Evolutionary conservation across 1,284 basidiomycete species (phyloP), one percentile per base, ranked within the genome.

Genomic region (Hypsizygus ulmarius): DNA sequence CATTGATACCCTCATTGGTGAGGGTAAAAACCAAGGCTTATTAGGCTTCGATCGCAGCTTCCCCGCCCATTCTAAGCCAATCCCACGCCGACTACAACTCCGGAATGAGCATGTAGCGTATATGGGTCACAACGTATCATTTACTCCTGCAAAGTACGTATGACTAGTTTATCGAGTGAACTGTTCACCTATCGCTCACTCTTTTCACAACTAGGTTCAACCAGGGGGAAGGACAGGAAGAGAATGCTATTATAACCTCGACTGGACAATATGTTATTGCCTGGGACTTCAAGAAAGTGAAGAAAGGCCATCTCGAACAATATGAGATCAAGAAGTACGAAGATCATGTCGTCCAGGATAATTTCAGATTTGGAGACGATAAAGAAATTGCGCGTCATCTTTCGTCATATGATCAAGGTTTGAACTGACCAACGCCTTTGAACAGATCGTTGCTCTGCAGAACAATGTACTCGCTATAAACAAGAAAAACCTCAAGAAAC

Each of bases 241-340:
- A 99, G 73, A 96, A 93, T 63, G 92, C 92, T 5, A 99, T 99
- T 56, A 88, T 99, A 46, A 99, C 97, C 0, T 93, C 93, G 7
- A 96, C 90, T 0, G 97, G 96, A n/a, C 84, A 89, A 58, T 99
- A 87, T 62, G 90, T 99, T 54, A 81, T 97, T 58, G 93, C 89
- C 5, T 96, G 93, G 95, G 94, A 98, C 78, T 96, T 99, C 67
- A 82, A 79, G 39, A 92, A 94, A 59, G 90, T 98, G 59, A 97
- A 96, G 79, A 87, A 88, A 67, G 95, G 95, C 47, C 81, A 83
- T 43, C 75, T 89, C 36, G 90, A 95, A 67, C 89, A 89, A 64
- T 98, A 98, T 64, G 92, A 96, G 61, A 95, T 98, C 73, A 96
- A 96, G 79, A 89, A 90, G 71, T 96, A 97, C 64, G 90, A 95